Evolutionary conservation across 2,329 filamentous ascomycete genomes (phyloP).

Genomic region (Nannizziopsis arthrosporioides): DNA sequence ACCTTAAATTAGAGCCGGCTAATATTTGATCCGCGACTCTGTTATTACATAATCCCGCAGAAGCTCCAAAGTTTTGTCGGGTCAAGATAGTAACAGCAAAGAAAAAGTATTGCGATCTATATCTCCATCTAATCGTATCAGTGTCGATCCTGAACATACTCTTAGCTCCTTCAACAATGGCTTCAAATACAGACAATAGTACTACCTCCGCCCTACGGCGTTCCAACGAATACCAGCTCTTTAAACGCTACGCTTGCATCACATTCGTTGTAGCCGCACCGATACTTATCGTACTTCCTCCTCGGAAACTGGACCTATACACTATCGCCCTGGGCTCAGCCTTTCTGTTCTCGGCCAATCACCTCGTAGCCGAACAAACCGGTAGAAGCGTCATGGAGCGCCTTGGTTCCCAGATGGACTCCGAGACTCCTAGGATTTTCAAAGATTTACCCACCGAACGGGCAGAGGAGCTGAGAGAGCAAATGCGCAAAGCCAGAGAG

Average conservation of each 20-base stretch:
- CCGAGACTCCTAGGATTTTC: conserved; percentile 9
- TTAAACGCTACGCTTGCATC: conserved; percentile 32
- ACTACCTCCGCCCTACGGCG: conserved; percentile 16
- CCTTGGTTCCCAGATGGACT: conserved; percentile 14
- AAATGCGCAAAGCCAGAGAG: conserved; percentile 13
- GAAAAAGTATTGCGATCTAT: no score
- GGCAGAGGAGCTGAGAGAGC: conserved; percentile 15
- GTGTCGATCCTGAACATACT: no score
- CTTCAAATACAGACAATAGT: conserved; percentile 6
- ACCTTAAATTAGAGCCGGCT: no score
- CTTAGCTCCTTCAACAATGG: no score
- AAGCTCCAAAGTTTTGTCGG: no score
- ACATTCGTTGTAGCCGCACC: conserved; percentile 26
- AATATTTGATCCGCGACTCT: no score
- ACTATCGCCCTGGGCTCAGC: conserved; percentile 16
- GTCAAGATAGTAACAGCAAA: no score
- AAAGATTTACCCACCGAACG: conserved; percentile 17
- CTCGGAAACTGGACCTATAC: conserved; percentile 10
- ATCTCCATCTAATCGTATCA: no score
- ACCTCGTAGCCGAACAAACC: conserved; percentile 27
- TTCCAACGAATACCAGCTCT: conserved; percentile 29
- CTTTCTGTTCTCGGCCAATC: conserved; percentile 18
- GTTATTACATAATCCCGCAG: no score
- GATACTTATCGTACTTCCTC: conserved; percentile 19
- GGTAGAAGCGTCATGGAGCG: conserved; percentile 29